Base-by-base conservation (phyloP, 257 asterid species). In the Capsicum chinense region DNA sequence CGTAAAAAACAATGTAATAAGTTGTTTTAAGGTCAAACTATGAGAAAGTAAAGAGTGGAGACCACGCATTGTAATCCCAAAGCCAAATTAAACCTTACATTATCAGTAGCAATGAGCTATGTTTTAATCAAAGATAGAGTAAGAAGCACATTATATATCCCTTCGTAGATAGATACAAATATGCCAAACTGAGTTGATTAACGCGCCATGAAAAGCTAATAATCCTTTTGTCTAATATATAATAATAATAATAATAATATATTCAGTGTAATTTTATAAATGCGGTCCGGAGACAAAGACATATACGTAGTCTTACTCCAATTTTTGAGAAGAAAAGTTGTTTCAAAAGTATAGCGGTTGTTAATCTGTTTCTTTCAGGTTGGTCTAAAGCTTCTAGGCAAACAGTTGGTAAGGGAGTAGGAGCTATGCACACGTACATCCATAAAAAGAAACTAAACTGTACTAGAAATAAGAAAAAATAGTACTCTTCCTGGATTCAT, bases 341-440 rank as follows among this genome's bases (percentile, higher is more conserved):
- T 50, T 50, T 50, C 56, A 7, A 60, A 60, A 7, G 9, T 19
- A 50, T 26, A 54, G 47, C 13, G 64, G 39, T 54, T 7, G 88
- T 84, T 85, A 56, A 85, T 56, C 81, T 83, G 66, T 87, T 84
- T 81, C 88, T 59, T 84, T 90, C 89, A 83, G 80, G 83, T 87
- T 85, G 88, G 88, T 80, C 44, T 63, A 84, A 21, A 37, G 54
- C 17, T 82, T 79, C 60, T 70, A 79, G 64, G 60, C 59, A 35
- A 76, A 79, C 56, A 82, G 54, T 83, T 52, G 73, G 83, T 79
- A 83, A 56, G 71, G 84, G 19, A 7, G 56, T 37, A 50, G n/a
- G 48, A 79, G 21, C 63, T 52, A 26, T 7, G 2, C 81, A 76
- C 59, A 76, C 59, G 59, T 73, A 78, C 83, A 82, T 52, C 33